phyloP scores from a whole-genome alignment of 805 yeast genomes.

The Blastobotrys robertii region DNA sequence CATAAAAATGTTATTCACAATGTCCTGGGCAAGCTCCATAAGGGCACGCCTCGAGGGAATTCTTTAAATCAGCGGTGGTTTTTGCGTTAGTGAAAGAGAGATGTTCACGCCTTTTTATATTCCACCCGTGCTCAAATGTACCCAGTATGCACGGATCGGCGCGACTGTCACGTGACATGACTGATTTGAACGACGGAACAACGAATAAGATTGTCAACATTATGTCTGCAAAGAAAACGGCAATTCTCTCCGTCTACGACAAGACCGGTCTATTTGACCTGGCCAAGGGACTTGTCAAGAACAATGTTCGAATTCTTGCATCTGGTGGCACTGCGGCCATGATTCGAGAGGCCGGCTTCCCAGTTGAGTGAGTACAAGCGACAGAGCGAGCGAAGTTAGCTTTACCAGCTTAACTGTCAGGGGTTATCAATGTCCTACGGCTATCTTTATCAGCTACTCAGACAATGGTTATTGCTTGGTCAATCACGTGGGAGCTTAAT shows the following conservation, averaged over 20 bases:
- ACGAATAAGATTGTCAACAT: background rate
- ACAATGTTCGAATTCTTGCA: conserved; percentile 85
- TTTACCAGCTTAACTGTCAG: no score
- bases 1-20: conserved; percentile 20
- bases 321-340: conserved; percentile 96
- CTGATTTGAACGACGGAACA: no score
- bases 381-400: no score
- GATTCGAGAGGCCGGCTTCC: conserved; percentile 95
- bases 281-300: conserved; percentile 86
- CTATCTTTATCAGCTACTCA: no score
- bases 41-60: conserved; percentile 30
- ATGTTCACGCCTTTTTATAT: conserved; percentile 1
- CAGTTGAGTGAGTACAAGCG: conserved; percentile 60
- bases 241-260: conserved; percentile 93
- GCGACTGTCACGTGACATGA: no score
- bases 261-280: conserved; percentile 93
- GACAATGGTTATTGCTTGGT: no score
- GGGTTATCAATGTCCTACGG: no score
- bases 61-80: conserved; percentile 25
- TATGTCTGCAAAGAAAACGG: conserved; percentile 50
- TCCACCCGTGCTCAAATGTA: background rate
- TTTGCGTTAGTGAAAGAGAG: conserved; percentile 24
- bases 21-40: conserved; percentile 29
- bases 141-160: background rate
- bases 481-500: no score